Evolutionary conservation across 2,329 filamentous ascomycete species (phyloP).

Genomic region (Aspergillus persii): DNA sequence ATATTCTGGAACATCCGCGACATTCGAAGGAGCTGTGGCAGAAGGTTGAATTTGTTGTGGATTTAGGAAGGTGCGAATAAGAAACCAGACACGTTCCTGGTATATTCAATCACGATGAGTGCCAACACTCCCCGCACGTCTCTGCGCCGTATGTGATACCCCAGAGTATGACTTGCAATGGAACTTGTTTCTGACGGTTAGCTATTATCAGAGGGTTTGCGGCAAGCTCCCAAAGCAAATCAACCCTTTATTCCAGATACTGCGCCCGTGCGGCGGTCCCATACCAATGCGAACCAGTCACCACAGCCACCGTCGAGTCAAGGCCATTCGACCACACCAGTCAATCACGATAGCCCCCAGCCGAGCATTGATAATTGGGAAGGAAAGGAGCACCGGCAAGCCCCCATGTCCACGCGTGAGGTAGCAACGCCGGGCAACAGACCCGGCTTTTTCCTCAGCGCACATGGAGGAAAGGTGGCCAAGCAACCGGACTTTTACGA

Average conservation of each 20-base stretch:
- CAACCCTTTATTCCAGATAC: conserved; percentile 42
- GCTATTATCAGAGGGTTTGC: conserved; percentile 35
- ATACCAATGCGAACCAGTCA: conserved; percentile 28
- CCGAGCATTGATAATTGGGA: conserved; percentile 37
- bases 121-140: conserved; percentile 27
- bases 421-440: conserved; percentile 45
- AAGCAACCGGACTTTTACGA: conserved; percentile 40
- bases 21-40: not conserved
- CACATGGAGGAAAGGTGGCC: conserved; percentile 27
- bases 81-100: not conserved
- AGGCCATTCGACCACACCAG: conserved; percentile 27
- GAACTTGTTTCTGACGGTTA: conserved; percentile 9
- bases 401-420: conserved; percentile 41
- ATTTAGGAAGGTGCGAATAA: not conserved
- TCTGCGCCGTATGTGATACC: conserved; percentile 21
- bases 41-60: not conserved
- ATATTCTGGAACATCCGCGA: not conserved
- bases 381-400: conserved; percentile 33
- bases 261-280: conserved; percentile 35
- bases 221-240: conserved; percentile 39
- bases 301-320: conserved; percentile 32
- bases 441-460: conserved; percentile 34
- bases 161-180: not conserved
- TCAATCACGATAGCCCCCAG: conserved; percentile 30
- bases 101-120: conserved; percentile 15